Percentiles rank a stretch among this genome's conserved stretches.
phyloP scores from a whole-genome alignment of 2,329 filamentous ascomycete species.

The Xylariaceae sp. region DNA sequence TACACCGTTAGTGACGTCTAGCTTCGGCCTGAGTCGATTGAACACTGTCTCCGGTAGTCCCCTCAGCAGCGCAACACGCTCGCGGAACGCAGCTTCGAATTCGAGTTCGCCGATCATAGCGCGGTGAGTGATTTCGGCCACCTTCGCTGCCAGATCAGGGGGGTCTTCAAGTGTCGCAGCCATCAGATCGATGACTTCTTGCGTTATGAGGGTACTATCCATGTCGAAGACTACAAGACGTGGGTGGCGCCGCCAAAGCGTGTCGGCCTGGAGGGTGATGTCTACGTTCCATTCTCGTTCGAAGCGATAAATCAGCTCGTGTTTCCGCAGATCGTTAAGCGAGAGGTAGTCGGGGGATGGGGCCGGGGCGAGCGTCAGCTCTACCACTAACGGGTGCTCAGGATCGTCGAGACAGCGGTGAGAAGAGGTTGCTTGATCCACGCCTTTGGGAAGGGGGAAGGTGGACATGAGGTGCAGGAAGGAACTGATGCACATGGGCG shows the following conservation, averaged over 20 bases:
- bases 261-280: constrained; percentile 71
- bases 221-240: constrained; percentile 95
- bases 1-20: constrained; percentile 81
- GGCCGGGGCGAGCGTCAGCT: constrained; percentile 59
- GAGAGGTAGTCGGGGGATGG: constrained; percentile 61
- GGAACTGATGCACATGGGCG: constrained; percentile 60
- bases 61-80: constrained; percentile 74
- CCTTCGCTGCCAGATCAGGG: constrained; percentile 70
- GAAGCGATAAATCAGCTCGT: constrained; percentile 78
- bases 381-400: constrained; percentile 59
- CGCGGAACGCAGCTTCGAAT: constrained; percentile 78
- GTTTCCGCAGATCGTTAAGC: constrained; percentile 67
- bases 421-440: constrained; percentile 53
- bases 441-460: constrained; percentile 52
- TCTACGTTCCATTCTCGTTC: constrained; percentile 88
- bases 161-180: constrained; percentile 69
- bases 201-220: constrained; percentile 95
- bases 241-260: constrained; percentile 72
- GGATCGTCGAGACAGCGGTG: constrained; percentile 62
- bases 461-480: constrained; percentile 64
- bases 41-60: constrained; percentile 78
- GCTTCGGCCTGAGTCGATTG: constrained; percentile 66
- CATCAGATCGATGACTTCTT: constrained; percentile 96
- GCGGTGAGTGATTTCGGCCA: constrained; percentile 83
- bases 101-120: constrained; percentile 97